Conservation (phyloP, 352 stramenopile genomes). For the Globisporangium takayamanum region DNA sequence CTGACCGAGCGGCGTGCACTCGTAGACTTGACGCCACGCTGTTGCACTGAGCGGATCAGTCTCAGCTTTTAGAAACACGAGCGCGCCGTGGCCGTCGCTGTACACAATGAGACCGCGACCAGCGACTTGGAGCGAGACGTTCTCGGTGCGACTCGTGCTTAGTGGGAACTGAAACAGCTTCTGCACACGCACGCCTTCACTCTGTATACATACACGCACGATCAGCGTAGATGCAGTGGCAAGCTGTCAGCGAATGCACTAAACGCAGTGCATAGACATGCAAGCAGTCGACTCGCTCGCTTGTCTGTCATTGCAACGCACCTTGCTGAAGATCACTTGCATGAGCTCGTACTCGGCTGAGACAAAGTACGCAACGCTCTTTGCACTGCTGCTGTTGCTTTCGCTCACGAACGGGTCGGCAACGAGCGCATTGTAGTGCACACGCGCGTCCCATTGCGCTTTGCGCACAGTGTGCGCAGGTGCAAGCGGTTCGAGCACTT, state of each 20-base stretch:
- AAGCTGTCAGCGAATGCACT: not conserved
- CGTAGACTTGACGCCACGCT: constrained; percentile 39
- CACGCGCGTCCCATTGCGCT: constrained; percentile 65
- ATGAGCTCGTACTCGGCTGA: constrained; percentile 54
- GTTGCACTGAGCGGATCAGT: constrained; percentile 14
- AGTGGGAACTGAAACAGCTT: constrained; percentile 36
- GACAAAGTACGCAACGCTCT: constrained; percentile 58
- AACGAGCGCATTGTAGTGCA: constrained; percentile 58
- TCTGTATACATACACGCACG: constrained; percentile 11
- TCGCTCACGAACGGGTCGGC: constrained; percentile 50
- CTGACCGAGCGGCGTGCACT: constrained; percentile 38
- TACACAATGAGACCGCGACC: constrained; percentile 55
- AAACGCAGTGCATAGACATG: not conserved
- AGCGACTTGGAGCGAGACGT: constrained; percentile 53
- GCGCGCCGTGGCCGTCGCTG: constrained; percentile 49
- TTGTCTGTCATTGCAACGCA: constrained; percentile 1
- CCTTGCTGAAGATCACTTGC: constrained; percentile 36
- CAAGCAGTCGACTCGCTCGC: no score
- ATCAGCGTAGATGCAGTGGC: no score
- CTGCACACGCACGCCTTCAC: constrained; percentile 13
- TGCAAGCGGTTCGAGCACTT: constrained; percentile 37
- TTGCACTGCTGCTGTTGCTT: constrained; percentile 9
- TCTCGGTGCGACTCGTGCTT: constrained; percentile 40
- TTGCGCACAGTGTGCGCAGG: constrained; percentile 46
- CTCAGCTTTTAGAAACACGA: constrained; percentile 45